phyloP scores from a whole-genome alignment of 208 protist species.

The Leishmania arabica region DNA sequence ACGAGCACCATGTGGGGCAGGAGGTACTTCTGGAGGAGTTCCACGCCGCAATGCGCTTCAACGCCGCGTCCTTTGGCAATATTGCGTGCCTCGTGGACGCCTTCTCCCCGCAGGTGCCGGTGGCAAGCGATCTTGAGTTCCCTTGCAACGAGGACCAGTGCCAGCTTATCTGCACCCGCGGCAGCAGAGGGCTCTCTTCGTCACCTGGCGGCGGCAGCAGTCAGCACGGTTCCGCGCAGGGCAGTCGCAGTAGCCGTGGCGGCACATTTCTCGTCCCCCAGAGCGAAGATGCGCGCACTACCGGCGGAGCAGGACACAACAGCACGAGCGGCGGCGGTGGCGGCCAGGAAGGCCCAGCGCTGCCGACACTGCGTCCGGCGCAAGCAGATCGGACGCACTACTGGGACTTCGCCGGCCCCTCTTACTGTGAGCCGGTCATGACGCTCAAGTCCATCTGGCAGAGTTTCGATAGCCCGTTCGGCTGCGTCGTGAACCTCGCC shows the following conservation, averaged over 20 bases:
- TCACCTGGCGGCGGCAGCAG: slow-evolving; percentile 11
- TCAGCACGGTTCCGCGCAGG: slow-evolving; percentile 15
- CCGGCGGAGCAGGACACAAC: background rate
- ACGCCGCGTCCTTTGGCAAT: slow-evolving; percentile 61
- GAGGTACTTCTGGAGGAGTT: slow-evolving; percentile 71
- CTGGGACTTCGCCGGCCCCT: slow-evolving; percentile 44
- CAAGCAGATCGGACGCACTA: slow-evolving; percentile 28
- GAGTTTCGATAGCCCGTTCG: slow-evolving; percentile 78
- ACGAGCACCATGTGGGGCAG: slow-evolving; percentile 64
- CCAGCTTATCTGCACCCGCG: slow-evolving; percentile 15
- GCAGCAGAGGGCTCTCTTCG: background rate
- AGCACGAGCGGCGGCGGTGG: background rate
- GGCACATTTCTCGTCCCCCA: background rate
- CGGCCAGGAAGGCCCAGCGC: background rate
- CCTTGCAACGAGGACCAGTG: slow-evolving; percentile 39
- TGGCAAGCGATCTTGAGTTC: slow-evolving; percentile 48
- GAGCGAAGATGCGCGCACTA: slow-evolving; percentile 8
- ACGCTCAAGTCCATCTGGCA: slow-evolving; percentile 71
- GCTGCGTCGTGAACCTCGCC: slow-evolving; percentile 62
- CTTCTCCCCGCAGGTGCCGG: slow-evolving; percentile 60
- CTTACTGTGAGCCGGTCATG: slow-evolving; percentile 72
- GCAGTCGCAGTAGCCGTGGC: slow-evolving; percentile 10
- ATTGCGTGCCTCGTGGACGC: slow-evolving; percentile 71
- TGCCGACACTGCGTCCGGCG: slow-evolving; percentile 3
- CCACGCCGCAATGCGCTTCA: slow-evolving; percentile 55